Evolutionary conservation across 257 asterid genomes (phyloP).

Genomic region (Gentiana dahurica): DNA sequence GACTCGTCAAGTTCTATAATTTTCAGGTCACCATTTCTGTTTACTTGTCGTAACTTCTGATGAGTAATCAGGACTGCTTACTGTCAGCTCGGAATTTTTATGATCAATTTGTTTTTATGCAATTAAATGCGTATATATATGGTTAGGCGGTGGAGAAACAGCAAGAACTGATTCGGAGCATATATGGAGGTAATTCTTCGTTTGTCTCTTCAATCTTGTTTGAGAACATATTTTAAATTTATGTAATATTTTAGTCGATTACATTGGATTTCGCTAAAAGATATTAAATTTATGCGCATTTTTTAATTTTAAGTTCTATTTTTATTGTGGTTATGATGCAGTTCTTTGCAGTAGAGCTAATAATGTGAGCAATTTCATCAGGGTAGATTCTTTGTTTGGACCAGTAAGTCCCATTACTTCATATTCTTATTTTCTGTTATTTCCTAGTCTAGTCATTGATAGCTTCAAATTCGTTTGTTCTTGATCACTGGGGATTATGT

Average conservation of each 20-base stretch:
- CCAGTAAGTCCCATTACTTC: slow-evolving; percentile 29
- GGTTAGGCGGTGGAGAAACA: slow-evolving; percentile 51
- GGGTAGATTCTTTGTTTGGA: slow-evolving; percentile 71
- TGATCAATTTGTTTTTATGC: too few relatives aligned
- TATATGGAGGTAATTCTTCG: slow-evolving; percentile 46
- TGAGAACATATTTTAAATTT: background rate
- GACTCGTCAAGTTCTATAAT: too few relatives aligned
- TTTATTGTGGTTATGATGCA: slow-evolving; percentile 16
- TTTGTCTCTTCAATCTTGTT: background rate
- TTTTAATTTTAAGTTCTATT: slow-evolving; percentile 36
- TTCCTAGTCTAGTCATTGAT: too few relatives aligned
- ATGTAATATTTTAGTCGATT: too few relatives aligned
- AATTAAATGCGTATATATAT: too few relatives aligned
- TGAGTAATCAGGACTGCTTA: too few relatives aligned
- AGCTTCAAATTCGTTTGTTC: background rate
- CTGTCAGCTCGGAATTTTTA: too few relatives aligned
- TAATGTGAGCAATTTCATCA: slow-evolving; percentile 72
- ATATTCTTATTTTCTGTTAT: background rate
- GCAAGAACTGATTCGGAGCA: slow-evolving; percentile 71
- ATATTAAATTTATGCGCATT: slow-evolving; percentile 5
- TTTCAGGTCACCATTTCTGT: too few relatives aligned
- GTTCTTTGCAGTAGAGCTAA: slow-evolving; percentile 77
- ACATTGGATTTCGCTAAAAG: background rate
- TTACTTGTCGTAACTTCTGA: too few relatives aligned
- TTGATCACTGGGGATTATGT: background rate